Percentiles rank a stretch among this genome's conserved stretches.
Conservation (phyloP, 2,329 filamentous ascomycete genomes). For the Monilinia laxa region DNA sequence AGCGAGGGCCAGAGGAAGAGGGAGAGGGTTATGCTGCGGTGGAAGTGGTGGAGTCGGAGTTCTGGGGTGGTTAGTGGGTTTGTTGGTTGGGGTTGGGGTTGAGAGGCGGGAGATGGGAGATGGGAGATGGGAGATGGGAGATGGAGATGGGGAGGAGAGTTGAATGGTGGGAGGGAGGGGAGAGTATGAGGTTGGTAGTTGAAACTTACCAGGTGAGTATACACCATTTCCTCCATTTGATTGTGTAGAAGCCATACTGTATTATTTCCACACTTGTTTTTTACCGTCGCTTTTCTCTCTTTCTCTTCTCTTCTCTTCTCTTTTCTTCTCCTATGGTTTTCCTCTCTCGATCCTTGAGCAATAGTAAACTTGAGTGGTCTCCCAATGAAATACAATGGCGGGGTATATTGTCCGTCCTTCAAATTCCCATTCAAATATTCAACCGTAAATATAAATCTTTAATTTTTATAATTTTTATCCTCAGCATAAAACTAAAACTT, state of each 20-base stretch:
- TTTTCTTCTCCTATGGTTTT: not conserved
- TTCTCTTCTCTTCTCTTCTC: not conserved
- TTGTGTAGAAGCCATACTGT: conserved; percentile 1
- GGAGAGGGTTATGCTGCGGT: conserved; percentile 80
- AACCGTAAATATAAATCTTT: too few species aligned
- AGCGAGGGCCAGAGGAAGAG: conserved; percentile 88
- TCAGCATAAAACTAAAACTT: not conserved
- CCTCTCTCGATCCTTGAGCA: not conserved
- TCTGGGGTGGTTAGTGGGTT: conserved; percentile 3
- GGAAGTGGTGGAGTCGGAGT: conserved; percentile 64
- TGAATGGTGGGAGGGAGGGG: not conserved
- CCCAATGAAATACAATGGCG: not conserved
- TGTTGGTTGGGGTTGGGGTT: conserved; percentile 6
- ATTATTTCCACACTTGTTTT: too few species aligned
- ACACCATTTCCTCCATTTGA: conserved; percentile 15
- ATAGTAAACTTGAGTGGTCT: not conserved
- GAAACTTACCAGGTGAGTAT: conserved; percentile 14
- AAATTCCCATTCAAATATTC: too few species aligned
- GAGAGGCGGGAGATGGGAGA: not conserved
- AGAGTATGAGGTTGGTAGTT: too few species aligned
- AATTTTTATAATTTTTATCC: conserved; percentile 5
- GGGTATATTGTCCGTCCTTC: not conserved
- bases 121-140: too few species aligned
- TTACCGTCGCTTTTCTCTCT: too few species aligned
- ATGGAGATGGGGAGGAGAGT: not conserved